Conservation (phyloP, 148 eudicot genomes). For the Fallopia convolvulus region DNA sequence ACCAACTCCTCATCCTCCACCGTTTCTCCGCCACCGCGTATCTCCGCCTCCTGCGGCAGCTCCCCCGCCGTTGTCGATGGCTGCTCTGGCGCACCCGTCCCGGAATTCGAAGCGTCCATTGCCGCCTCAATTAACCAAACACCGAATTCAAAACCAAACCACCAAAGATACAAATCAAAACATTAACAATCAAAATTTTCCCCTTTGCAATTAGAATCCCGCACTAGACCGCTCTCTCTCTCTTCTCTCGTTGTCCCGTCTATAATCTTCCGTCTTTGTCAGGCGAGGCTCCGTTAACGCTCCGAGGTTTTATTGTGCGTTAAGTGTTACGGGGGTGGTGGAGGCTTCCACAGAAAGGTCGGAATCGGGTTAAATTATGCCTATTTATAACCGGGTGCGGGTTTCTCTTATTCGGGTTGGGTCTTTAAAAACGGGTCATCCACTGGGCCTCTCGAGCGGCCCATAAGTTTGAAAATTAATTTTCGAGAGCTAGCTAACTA, state of each 20-base stretch:
- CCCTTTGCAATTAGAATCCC: neutral
- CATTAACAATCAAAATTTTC: neutral
- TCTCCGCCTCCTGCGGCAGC: conserved; percentile 14
- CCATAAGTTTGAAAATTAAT: neutral
- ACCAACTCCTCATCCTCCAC: conserved; percentile 47
- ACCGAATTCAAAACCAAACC: neutral
- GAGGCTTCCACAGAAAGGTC: conserved; percentile 9
- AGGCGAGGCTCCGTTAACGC: conserved; percentile 1
- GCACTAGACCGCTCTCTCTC: neutral
- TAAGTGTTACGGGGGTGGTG: neutral
- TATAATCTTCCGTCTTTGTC: neutral
- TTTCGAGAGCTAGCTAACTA: too few relatives aligned
- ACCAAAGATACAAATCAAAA: neutral
- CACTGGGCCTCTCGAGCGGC: conserved; percentile 5
- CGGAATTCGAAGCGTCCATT: conserved; percentile 13
- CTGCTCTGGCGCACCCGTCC: neutral
- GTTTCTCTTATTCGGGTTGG: neutral
- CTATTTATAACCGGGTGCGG: neutral
- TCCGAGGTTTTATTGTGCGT: conserved; percentile 2
- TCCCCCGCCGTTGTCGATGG: conserved; percentile 10
- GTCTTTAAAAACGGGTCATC: neutral
- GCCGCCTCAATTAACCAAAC: conserved; percentile 16
- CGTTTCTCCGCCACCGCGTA: conserved; percentile 12
- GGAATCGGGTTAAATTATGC: conserved; percentile 2
- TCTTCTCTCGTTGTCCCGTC: neutral